Base-by-base conservation (phyloP, 2,329 filamentous ascomycete species). In the Hypoxylon sp. region DNA sequence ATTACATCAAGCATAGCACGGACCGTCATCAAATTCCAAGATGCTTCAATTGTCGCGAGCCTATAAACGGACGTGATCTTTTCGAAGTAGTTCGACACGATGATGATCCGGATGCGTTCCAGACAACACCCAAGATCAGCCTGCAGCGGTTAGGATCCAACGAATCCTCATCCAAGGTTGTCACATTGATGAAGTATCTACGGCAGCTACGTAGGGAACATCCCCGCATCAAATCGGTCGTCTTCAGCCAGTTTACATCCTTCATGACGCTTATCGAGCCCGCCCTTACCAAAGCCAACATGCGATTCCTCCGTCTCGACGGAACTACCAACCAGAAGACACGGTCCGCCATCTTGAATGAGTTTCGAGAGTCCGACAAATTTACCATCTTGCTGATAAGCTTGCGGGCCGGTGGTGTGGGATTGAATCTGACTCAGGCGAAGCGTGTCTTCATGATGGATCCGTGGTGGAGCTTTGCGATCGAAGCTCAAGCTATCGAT, bases 391-490 rank as follows among this genome's bases (percentile, higher is more conserved):
- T 99, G 3, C 78, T 99, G 1, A 82, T 99, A 41, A 93, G 88
- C 63, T 76, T 99, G 47, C 82, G 91, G 13, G 94, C 95, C 0
- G 94, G 95, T 3, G 95, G 94, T 16, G 94, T 99, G 0, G 94
- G 94, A 0, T 78, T 99, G 31, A 99, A 99, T 67, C 73, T 99
- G 55, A 97, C 93, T 0, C 87, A 86, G 60, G 94, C 94, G 4
- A 90, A 87, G 58, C 79, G 90, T 44, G 95, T 99, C 4, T 99
- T 88, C 75, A 95, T 99, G 89, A 97, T 99, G 94, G 94, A 99
- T 71, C 94, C 94, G 0, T 99, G 94, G 94, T 99, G 94, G 94
- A 95, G 90, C 67, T 99, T 93, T 71, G 92, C 94, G 0, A 87
- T 97, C 8, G 94, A 99, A 73, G 91, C 92, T 4, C 94, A 99